phyloP scores from a whole-genome alignment of 129 eudicot species.

The Flaveria linearis region DNA sequence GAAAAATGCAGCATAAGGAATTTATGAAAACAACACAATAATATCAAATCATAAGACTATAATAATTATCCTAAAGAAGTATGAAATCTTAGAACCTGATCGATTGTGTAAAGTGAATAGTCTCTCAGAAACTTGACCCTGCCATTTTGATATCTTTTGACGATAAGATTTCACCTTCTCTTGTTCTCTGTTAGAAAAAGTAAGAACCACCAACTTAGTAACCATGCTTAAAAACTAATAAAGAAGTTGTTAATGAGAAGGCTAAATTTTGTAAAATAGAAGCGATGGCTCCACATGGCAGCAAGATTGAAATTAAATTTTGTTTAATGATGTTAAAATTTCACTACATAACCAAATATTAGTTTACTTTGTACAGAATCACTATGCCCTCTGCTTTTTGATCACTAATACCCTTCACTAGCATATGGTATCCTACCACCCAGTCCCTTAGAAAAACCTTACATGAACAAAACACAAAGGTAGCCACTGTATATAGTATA shows the following conservation, averaged over 20 bases:
- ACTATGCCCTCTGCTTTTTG: neutral
- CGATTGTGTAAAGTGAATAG: slow-evolving; percentile 61
- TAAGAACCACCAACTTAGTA: neutral
- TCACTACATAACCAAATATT: neutral
- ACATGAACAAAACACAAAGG: neutral
- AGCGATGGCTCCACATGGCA: slow-evolving; percentile 11
- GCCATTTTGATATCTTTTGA: slow-evolving; percentile 93
- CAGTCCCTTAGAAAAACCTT: neutral
- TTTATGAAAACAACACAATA: slow-evolving; percentile 11
- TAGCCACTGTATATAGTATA: too few species aligned
- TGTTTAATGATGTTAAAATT: neutral
- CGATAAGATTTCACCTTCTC: slow-evolving; percentile 92
- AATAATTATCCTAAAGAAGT: slow-evolving; percentile 3
- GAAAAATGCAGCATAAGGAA: slow-evolving; percentile 26
- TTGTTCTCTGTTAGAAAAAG: slow-evolving; percentile 56
- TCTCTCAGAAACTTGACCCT: slow-evolving; percentile 82
- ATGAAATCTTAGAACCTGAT: slow-evolving; percentile 51
- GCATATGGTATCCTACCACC: neutral
- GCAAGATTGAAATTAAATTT: neutral
- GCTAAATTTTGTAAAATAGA: neutral
- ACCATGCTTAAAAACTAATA: neutral
- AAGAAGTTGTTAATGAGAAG: neutral
- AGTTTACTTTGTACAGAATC: neutral
- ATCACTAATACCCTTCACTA: neutral
- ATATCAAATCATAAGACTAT: neutral